Base-by-base conservation (phyloP, 2,329 filamentous ascomycete species). In the Didymosphaeria variabile region DNA sequence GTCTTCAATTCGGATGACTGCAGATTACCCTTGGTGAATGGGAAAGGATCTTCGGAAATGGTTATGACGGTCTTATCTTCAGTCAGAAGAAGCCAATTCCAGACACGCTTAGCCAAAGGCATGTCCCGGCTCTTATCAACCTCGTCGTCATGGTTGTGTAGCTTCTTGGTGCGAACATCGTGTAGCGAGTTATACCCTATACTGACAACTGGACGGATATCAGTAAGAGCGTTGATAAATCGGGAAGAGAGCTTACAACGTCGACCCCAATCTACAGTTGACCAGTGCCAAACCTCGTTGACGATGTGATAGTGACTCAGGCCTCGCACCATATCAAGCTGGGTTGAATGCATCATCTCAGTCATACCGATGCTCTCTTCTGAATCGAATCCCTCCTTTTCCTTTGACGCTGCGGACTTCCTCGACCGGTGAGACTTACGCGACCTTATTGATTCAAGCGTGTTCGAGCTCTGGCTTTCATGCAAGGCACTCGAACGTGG, bases 261-360 rank as follows among this genome's bases (percentile, higher is more conserved):
- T 17, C 83, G 79, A 0, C 90, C 90, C 74, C 89, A 86, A 68
- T 93, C 91, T 15, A 91, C 85, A 0, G 90, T 90, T 15, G 88
- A 89, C 75, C 91, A 93, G 73, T 92, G 90, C 82, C 90, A 90
- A n/a, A 91, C 89, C 57, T 89, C 85, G 63, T 91, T 84, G 6
- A 90, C 86, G 45, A 92, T 83, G 32, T 86, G 80, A 53, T 87
- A 85, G 59, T 87, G 84, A 2, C 84, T 85, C 5, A 85, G 63
- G 42, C 75, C 72, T 21, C 73, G 64, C 4, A 77, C 68, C 66
- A 77, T 68, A 44, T 77, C 75, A 7, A 77, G 61, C 59, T 77
- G 74, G 10, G 76, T 72, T 2, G 72, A 75, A 46, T 73, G 74
- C 71, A 74, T 78, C 67, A 74, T 58, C 38, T 73, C 73, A 10